Percentiles rank a stretch among this genome's conserved stretches.
phyloP scores from a whole-genome alignment of 495 filamentous ascomycete genomes.

The Terfezia boudieri region DNA sequence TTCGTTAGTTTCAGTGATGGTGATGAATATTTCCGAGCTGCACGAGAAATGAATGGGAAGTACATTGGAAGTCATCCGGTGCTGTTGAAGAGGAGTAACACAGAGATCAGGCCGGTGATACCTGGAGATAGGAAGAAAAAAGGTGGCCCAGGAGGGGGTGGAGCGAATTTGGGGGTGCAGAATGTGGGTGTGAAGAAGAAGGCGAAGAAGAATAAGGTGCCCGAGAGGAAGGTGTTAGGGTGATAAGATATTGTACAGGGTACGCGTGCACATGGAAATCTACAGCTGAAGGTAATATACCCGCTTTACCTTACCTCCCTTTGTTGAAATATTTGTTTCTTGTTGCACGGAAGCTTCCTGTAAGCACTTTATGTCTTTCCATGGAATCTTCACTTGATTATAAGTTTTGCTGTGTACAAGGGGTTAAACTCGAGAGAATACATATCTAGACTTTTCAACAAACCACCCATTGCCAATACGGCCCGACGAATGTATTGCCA shows the following conservation, averaged over 20 bases:
- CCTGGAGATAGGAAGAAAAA: background rate
- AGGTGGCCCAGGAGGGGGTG: background rate
- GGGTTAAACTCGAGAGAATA: no score
- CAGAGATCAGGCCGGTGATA: slow-evolving; percentile 57
- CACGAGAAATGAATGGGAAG: slow-evolving; percentile 95
- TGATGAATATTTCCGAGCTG: slow-evolving; percentile 86
- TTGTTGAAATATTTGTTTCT: no score
- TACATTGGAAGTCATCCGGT: slow-evolving; percentile 96
- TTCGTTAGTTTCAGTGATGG: slow-evolving; percentile 91
- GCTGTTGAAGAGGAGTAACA: slow-evolving; percentile 61
- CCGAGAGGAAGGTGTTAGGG: slow-evolving; percentile 16
- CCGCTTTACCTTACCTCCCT: no score
- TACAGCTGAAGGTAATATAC: no score
- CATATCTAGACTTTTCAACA: no score
- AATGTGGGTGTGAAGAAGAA: slow-evolving; percentile 7
- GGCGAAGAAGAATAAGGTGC: slow-evolving; percentile 3
- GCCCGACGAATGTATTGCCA: no score
- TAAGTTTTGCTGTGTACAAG: no score
- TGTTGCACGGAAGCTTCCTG: no score
- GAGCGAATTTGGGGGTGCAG: background rate
- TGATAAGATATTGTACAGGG: background rate
- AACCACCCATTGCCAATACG: no score
- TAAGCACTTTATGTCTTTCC: no score
- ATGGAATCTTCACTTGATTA: no score
- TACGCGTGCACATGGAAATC: background rate